phyloP scores from a whole-genome alignment of 441 rosid species.

The Syzygium malaccense region DNA sequence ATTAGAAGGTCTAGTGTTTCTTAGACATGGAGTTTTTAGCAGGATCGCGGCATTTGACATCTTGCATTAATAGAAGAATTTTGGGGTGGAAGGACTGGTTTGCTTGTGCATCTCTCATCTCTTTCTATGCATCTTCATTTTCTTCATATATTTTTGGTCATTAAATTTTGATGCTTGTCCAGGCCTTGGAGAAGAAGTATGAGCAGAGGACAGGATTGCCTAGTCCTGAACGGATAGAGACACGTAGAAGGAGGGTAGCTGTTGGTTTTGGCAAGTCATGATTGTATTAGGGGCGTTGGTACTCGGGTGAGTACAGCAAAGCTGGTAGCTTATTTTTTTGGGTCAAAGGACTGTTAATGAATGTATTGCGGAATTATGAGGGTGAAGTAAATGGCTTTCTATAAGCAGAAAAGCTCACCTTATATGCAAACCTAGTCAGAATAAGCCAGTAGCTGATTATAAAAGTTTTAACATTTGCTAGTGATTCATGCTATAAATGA shows the following conservation, averaged over 20 bases:
- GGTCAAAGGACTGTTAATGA: not conserved
- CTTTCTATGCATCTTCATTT: not conserved
- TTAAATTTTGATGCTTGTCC: slow-evolving; percentile 1
- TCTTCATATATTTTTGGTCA: not conserved
- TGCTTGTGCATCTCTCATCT: not conserved
- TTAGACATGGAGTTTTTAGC: not conserved
- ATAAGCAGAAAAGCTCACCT: not conserved
- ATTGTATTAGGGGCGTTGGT: not conserved
- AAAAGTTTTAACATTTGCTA: not conserved
- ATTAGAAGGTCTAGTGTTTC: not conserved
- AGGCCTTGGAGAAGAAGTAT: slow-evolving; percentile 79
- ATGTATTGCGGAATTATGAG: not conserved
- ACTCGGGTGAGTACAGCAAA: not conserved
- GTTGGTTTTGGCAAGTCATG: slow-evolving; percentile 82
- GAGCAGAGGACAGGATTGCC: slow-evolving; percentile 71
- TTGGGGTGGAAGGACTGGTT: not conserved
- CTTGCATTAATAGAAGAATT: not conserved
- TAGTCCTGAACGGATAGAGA: slow-evolving; percentile 73
- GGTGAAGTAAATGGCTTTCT: not conserved
- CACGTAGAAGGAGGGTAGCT: slow-evolving; percentile 46
- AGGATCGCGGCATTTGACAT: not conserved
- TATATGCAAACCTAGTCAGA: not conserved
- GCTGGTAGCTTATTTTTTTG: not conserved
- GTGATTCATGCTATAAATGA: not conserved
- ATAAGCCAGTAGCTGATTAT: not conserved